These are phyloP conservation scores for Nitzschia sp. DNA, from an alignment of 108 stramenopile genomes.

Conservation along the genomic window DNA sequence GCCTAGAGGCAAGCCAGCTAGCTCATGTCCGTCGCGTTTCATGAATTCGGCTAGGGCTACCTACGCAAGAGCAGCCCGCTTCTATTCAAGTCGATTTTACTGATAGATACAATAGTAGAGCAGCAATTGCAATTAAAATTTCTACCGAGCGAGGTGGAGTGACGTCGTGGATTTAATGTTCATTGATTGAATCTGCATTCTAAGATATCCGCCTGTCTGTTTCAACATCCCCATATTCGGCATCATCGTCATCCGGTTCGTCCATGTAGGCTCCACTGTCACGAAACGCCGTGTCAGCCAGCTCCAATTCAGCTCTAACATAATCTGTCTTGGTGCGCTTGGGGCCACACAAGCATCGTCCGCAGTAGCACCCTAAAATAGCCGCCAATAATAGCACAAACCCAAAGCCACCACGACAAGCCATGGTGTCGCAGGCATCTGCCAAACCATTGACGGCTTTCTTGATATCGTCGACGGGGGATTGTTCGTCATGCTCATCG, in stretches of 20 bases:
- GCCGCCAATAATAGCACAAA: constrained; percentile 4
- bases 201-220: neutral
- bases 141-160: too few relatives aligned
- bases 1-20: too few relatives aligned
- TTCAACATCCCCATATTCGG: constrained; percentile 11
- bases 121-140: too few relatives aligned
- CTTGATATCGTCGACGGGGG: neutral
- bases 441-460: constrained; percentile 1
- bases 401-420: constrained; percentile 1
- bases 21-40: too few relatives aligned
- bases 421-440: neutral
- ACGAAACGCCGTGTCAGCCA: neutral
- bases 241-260: constrained; percentile 20
- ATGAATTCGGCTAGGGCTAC: too few relatives aligned
- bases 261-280: constrained; percentile 4
- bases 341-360: constrained; percentile 9
- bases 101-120: too few relatives aligned
- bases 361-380: neutral
- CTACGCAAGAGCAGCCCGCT: too few relatives aligned
- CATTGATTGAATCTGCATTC: too few relatives aligned
- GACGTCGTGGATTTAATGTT: too few relatives aligned
- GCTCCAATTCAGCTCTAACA: constrained; percentile 12
- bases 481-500: neutral
- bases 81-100: too few relatives aligned
- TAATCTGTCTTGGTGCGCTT: constrained; percentile 1